phyloP scores from a whole-genome alignment of 345 rosid genomes.

The Limnanthes douglasii region DNA sequence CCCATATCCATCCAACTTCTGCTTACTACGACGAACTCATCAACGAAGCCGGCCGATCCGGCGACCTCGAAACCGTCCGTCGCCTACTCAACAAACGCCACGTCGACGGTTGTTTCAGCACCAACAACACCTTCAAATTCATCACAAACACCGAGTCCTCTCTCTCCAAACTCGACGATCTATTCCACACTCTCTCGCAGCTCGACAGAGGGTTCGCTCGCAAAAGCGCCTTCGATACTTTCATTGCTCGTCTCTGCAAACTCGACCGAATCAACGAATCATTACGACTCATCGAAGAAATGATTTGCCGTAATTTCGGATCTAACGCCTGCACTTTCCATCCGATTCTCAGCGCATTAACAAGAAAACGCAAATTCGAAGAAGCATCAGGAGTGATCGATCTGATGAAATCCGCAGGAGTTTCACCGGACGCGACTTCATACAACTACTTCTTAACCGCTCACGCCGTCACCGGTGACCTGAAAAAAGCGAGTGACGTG shows the following conservation, averaged over 20 bases:
- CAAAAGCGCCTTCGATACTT: constrained; percentile 35
- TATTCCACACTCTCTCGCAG: constrained; percentile 25
- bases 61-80: constrained; percentile 35
- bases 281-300: constrained; percentile 19
- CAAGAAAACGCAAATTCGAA: constrained; percentile 22
- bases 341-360: constrained; percentile 28
- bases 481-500: constrained; percentile 25
- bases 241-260: constrained; percentile 48
- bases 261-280: constrained; percentile 24
- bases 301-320: constrained; percentile 18
- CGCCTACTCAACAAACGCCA: constrained; percentile 47
- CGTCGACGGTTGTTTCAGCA: constrained; percentile 39
- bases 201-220: constrained; percentile 38
- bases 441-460: constrained; percentile 38
- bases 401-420: constrained; percentile 16
- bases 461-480: constrained; percentile 19
- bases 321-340: constrained; percentile 22
- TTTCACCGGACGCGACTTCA: constrained; percentile 33
- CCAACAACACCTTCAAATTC: constrained; percentile 53
- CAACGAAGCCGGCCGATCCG: constrained; percentile 26
- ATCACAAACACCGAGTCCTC: constrained; percentile 27
- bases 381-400: constrained; percentile 33
- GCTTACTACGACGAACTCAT: constrained; percentile 43
- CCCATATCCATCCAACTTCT: constrained; percentile 26
- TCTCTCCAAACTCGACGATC: constrained; percentile 22